Base-by-base conservation (phyloP, 129 eudicot genomes). In the Helichrysum umbraculigerum region DNA sequence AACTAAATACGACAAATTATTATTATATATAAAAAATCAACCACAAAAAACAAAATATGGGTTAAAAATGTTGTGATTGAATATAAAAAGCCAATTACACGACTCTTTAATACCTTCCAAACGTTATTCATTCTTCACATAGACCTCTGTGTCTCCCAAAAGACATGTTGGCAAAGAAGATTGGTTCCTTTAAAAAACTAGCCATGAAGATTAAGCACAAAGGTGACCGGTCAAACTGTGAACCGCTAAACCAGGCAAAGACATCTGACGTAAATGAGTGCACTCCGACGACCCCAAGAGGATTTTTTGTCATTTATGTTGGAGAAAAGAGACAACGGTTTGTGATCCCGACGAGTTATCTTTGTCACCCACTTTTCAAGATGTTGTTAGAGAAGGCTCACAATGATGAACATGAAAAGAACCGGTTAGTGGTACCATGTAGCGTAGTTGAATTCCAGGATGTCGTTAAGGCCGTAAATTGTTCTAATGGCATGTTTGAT, bases 371-470 rank as follows among this genome's bases (percentile, higher is more conserved):
- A 17, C 84, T 92, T 59, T 86, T 92, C 83, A 89, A 78, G 82
- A 92, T 92, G 71, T 63, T 92, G 86, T 64, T 92, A 10, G 98
- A 89, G 42, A 92, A 92, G 82, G 96, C 96, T 7, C 79, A 76
- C 56, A 73, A 87, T 4, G 98, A 92, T 74, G 85, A 82, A 58
- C 69, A 82, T 44, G 87, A 86, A 32, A 85, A 66, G 60, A 79
- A 78, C 65, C 87, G 96, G 42, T 75, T 89, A 19, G 84, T 87
- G 37, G 76, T 92, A 8, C 96, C 98, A 2, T 92, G 91, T 52
- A 84, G 83, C 39, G 98, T 86, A 16, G 11, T 70, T 22, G 84
- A 88, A n/a, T 92, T 92, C 56, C 87, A 62, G 19, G 91, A 87
- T 44, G 96, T 89, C 42, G 47, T 84, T 32, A 85, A 10, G 73